Evolutionary conservation across 164 flowering plant species (phyloP).

Genomic region (Vitis cinerea): DNA sequence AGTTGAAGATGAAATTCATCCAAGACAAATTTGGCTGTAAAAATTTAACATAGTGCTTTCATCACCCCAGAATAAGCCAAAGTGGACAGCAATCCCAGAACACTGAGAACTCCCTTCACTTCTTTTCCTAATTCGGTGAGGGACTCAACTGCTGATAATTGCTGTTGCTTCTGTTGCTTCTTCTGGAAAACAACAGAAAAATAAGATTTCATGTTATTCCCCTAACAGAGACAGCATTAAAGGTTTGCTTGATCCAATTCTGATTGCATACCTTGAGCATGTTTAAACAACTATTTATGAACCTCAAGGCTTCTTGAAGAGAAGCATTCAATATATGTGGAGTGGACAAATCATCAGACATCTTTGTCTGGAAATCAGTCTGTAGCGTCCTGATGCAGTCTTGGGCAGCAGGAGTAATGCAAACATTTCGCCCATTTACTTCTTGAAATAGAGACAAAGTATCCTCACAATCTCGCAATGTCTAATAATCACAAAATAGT

Average conservation of each 20-base stretch:
- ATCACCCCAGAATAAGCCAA: slow-evolving; percentile 59
- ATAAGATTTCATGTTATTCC: neutral
- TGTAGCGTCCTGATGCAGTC: slow-evolving; percentile 56
- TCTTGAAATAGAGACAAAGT: slow-evolving; percentile 42
- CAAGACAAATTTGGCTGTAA: neutral
- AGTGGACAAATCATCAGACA: slow-evolving; percentile 85
- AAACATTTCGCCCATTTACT: slow-evolving; percentile 30
- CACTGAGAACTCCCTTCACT: slow-evolving; percentile 48
- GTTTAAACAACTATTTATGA: slow-evolving; percentile 52
- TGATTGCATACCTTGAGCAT: slow-evolving; percentile 50
- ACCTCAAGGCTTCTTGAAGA: slow-evolving; percentile 60
- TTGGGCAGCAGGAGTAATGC: slow-evolving; percentile 44
- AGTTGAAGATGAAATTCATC: neutral
- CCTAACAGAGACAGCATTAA: neutral
- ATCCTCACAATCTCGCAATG: slow-evolving; percentile 72
- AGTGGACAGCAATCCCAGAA: slow-evolving; percentile 62
- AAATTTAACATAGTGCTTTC: too few species aligned
- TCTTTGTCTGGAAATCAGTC: slow-evolving; percentile 52
- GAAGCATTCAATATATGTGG: slow-evolving; percentile 50
- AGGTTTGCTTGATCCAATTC: too few species aligned
- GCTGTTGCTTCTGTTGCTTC: slow-evolving; percentile 57
- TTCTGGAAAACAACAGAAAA: slow-evolving; percentile 36
- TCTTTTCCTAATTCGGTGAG: slow-evolving; percentile 58
- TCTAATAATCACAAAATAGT: slow-evolving; percentile 39
- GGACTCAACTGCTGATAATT: slow-evolving; percentile 39